A percentile compares a stretch with the other conserved stretches of the same genome.
phyloP scores from a whole-genome alignment of 345 rosid species.

The Limnanthes douglasii region DNA sequence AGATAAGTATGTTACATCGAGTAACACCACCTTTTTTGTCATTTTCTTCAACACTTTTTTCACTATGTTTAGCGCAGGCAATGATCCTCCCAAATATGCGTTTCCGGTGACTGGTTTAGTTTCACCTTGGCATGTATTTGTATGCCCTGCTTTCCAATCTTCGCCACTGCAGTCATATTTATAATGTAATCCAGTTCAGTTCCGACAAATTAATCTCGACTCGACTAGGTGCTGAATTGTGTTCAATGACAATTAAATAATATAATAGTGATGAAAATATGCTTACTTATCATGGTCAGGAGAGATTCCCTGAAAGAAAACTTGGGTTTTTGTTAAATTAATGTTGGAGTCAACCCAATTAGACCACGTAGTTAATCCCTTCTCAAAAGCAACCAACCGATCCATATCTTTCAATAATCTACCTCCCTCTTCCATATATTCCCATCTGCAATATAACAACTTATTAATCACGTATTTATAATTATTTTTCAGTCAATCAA shows the following conservation, averaged over 20 bases:
- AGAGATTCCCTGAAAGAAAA: constrained; percentile 44
- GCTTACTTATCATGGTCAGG: constrained; percentile 43
- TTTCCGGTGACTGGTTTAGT: constrained; percentile 34
- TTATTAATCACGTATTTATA: background rate
- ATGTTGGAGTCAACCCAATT: constrained; percentile 39
- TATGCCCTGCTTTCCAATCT: constrained; percentile 28
- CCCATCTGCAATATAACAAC: constrained; percentile 25
- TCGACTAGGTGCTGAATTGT: no score
- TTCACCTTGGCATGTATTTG: constrained; percentile 26
- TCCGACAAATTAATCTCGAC: no score
- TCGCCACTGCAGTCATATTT: constrained; percentile 17
- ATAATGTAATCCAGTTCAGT: no score
- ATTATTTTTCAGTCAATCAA: background rate
- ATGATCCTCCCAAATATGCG: constrained; percentile 14
- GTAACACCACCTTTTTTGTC: constrained; percentile 28
- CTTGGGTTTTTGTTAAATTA: constrained; percentile 23
- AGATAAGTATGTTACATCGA: constrained; percentile 39
- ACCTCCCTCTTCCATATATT: constrained; percentile 25
- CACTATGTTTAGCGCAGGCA: constrained; percentile 9
- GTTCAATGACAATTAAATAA: no score
- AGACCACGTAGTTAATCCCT: constrained; percentile 41
- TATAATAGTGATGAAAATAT: no score
- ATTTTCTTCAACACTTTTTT: constrained; percentile 22
- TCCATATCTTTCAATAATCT: constrained; percentile 35
- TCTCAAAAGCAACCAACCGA: constrained; percentile 32